These are phyloP conservation scores for Diaporthe sp. DNA, from an alignment of 2,329 filamentous ascomycete species.

Conservation along the genomic window DNA sequence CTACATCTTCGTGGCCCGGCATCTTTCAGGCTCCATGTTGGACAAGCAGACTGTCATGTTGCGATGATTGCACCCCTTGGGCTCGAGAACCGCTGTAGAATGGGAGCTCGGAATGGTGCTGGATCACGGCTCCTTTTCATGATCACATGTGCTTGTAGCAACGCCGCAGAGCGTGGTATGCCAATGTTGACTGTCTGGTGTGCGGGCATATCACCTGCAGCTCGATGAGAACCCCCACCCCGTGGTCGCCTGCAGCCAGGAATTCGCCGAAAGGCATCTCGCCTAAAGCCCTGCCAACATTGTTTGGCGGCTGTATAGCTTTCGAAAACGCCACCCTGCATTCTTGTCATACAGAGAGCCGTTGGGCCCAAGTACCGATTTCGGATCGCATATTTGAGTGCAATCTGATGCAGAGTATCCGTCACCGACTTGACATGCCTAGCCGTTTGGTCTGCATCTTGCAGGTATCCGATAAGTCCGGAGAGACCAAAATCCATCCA, in stretches of 20 bases:
- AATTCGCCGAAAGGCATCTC: conserved; percentile 36
- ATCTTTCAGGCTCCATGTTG: background rate
- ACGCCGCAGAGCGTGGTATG: background rate
- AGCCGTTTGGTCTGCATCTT: background rate
- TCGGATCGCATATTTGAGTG: background rate
- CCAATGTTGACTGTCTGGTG: background rate
- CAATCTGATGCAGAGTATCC: background rate
- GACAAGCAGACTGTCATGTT: background rate
- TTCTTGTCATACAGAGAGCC: conserved; percentile 14
- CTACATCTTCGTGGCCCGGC: background rate
- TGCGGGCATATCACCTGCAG: conserved; percentile 8
- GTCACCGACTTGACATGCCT: background rate
- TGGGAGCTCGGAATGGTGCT: conserved; percentile 10
- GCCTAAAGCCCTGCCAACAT: conserved; percentile 34
- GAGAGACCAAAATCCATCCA: background rate
- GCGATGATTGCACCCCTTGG: background rate
- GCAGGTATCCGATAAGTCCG: background rate
- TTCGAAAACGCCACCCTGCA: conserved; percentile 29
- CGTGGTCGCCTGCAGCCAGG: conserved; percentile 32
- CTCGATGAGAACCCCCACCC: background rate
- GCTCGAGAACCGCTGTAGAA: background rate
- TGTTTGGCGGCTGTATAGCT: conserved; percentile 28
- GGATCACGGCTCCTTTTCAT: conserved; percentile 15
- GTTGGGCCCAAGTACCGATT: conserved; percentile 5
- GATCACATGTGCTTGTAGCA: conserved; percentile 26